These are phyloP conservation scores for Antarctomyces pellizariae DNA, from an alignment of 495 filamentous ascomycete genomes.

Conservation along the genomic window DNA sequence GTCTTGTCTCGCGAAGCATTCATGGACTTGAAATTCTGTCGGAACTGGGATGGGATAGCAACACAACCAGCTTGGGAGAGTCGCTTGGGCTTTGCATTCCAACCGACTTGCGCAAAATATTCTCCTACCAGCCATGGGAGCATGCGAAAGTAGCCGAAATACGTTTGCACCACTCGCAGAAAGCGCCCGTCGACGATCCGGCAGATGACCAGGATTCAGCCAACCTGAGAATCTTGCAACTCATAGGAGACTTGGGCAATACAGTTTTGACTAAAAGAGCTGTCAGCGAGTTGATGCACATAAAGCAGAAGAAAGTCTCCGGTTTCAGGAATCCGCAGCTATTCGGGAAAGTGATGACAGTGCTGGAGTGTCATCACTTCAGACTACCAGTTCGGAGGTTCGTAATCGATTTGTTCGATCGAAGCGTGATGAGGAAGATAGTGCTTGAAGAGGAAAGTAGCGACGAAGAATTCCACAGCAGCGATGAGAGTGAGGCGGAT, in stretches of 20 bases:
- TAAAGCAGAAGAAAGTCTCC: slow-evolving; percentile 27
- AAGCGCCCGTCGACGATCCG: slow-evolving; percentile 14
- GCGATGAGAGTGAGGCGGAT: slow-evolving; percentile 10
- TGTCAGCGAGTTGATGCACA: slow-evolving; percentile 41
- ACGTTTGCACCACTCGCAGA: slow-evolving; percentile 16
- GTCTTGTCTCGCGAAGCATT: slow-evolving; percentile 73
- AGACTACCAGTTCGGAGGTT: slow-evolving; percentile 64
- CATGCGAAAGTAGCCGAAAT: slow-evolving; percentile 21
- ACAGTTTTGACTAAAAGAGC: slow-evolving; percentile 65
- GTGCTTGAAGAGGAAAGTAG: slow-evolving; percentile 32
- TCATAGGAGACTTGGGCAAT: slow-evolving; percentile 72
- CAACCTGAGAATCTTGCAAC: slow-evolving; percentile 50
- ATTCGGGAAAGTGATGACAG: slow-evolving; percentile 59
- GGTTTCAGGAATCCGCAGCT: slow-evolving; percentile 52
- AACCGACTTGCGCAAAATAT: slow-evolving; percentile 47
- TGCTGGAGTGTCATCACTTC: slow-evolving; percentile 83
- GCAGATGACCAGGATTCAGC: slow-evolving; percentile 36
- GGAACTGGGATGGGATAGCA: slow-evolving; percentile 78
- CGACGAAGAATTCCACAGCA: slow-evolving; percentile 9
- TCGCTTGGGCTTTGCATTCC: slow-evolving; percentile 77
- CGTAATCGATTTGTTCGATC: slow-evolving; percentile 84
- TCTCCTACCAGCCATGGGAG: slow-evolving; percentile 29
- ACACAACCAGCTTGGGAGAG: slow-evolving; percentile 58
- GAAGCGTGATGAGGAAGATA: slow-evolving; percentile 58
- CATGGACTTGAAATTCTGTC: slow-evolving; percentile 79